A percentile compares a stretch with the other conserved stretches of the same genome.
Conservation (phyloP, 2,329 filamentous ascomycete species). For the Cladosporium sp. region DNA sequence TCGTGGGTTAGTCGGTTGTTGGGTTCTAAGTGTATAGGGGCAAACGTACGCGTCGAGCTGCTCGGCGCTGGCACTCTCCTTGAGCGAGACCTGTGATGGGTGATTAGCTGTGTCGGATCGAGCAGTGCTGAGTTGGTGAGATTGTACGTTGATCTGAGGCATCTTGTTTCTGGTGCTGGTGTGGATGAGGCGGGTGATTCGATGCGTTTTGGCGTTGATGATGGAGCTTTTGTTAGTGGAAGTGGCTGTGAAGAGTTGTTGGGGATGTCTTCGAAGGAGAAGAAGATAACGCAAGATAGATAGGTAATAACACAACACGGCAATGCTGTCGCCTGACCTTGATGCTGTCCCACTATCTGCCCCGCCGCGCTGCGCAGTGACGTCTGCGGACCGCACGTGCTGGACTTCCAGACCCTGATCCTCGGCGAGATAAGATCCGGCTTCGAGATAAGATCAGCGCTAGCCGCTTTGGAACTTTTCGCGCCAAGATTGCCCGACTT, state of each 20-base stretch:
- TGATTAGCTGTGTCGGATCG: neutral
- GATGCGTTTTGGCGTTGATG: slow-evolving; percentile 5
- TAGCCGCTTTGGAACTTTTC: slow-evolving; percentile 5
- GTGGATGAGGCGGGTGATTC: neutral
- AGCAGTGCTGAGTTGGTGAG: neutral
- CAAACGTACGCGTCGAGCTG: slow-evolving; percentile 61
- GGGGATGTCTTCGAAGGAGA: neutral
- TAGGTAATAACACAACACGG: neutral
- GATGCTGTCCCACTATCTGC: slow-evolving; percentile 6
- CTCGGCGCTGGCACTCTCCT: slow-evolving; percentile 59
- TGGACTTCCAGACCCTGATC: neutral
- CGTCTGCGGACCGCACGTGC: neutral
- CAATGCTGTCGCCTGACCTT: slow-evolving; percentile 10
- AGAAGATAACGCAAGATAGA: neutral
- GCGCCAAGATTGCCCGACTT: slow-evolving; percentile 1
- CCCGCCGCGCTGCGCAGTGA: slow-evolving; percentile 4
- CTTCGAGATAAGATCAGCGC: neutral
- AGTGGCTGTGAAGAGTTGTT: neutral
- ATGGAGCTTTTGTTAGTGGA: neutral
- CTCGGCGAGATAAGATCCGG: neutral
- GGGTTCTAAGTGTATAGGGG: neutral
- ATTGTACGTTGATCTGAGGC: slow-evolving; percentile 27
- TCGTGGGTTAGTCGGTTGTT: neutral
- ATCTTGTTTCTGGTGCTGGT: slow-evolving; percentile 14
- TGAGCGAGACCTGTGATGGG: slow-evolving; percentile 65